Evolutionary conservation across 1,284 basidiomycete genomes (phyloP).

Genomic region (Tremellales sp.): DNA sequence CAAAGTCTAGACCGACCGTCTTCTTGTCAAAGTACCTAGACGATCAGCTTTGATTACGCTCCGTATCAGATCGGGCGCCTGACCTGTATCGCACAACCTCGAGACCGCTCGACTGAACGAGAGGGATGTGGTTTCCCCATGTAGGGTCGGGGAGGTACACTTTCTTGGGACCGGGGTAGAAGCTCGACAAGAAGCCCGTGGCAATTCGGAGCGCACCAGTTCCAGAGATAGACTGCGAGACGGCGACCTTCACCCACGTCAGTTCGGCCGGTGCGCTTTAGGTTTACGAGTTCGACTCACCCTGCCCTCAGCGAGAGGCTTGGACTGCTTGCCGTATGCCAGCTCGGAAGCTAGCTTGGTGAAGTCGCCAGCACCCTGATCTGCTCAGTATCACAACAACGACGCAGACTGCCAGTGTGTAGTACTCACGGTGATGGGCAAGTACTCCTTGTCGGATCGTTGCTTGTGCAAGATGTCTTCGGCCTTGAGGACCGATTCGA

Average conservation of each 20-base stretch:
- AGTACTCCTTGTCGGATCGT: slow-evolving; percentile 92
- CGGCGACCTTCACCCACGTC: slow-evolving; percentile 62
- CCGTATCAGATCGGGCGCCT: not conserved
- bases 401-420: not conserved
- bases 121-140: slow-evolving; percentile 93
- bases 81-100: slow-evolving; percentile 77
- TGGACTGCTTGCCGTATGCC: slow-evolving; percentile 82
- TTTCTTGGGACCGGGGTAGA: slow-evolving; percentile 79
- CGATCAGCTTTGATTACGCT: not conserved
- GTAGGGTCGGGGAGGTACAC: slow-evolving; percentile 93
- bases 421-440: slow-evolving; percentile 70
- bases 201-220: slow-evolving; percentile 97
- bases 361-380: slow-evolving; percentile 66
- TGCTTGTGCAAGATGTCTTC: slow-evolving; percentile 57
- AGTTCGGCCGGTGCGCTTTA: not conserved
- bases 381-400: not conserved
- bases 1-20: slow-evolving; percentile 89
- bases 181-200: slow-evolving; percentile 78
- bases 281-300: slow-evolving; percentile 55
- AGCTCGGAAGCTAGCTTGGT: slow-evolving; percentile 82
- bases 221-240: slow-evolving; percentile 94
- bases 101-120: slow-evolving; percentile 80
- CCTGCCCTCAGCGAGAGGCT: slow-evolving; percentile 68
- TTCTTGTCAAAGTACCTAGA: slow-evolving; percentile 81
- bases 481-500: slow-evolving; percentile 81